Evolutionary conservation across 2,329 filamentous ascomycete genomes (phyloP), one percentile per base, ranked within the genome.

Genomic region (Colletotrichum tabaci): DNA sequence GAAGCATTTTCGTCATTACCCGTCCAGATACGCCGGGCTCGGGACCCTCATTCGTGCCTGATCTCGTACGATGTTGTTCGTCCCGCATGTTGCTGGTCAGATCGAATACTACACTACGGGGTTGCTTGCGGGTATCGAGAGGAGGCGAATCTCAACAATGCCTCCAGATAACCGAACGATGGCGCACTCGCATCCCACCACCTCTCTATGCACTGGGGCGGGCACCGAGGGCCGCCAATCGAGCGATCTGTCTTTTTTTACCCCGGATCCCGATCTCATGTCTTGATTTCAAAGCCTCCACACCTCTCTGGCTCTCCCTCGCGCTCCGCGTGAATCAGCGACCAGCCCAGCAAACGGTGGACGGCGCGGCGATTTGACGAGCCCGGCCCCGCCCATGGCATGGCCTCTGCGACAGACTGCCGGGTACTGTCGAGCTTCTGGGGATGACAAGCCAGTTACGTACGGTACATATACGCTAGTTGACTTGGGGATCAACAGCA

Each of bases 281-380:
- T 58, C 38, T 26, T 68, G 68, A 68, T 58, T 67, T 53, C 65
- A 63, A 63, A 63, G 50, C 50, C n/a, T 35, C 55, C 68, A 52
- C 58, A 38, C 53, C n/a, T 38, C 26, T 50, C 40, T 40, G 15
- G 46, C 23, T 21, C 12, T 23, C 42, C 9, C 47, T 30, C 50
- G 16, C 18, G 42, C 46, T 40, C 44, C 38, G 26, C 30, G 23
- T 62, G 38, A 58, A 38, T 53, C 57, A 53, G 58, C 46, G n/a
- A 46, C 26, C 26, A 63, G 23, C 53, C 53, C 8, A 63, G 40
- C n/a, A 64, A 55, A 53, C 53, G 65, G 52, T 46, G 26, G 49
- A n/a, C 58, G 46, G 30, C 53, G 40, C 35, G 35, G 40, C 35
- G 35, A 58, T 44, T 52, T 5, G 35, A 30, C 10, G 47, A 12